phyloP scores from a whole-genome alignment of 768 basidiomycete genomes.

The Suillus luteus region DNA sequence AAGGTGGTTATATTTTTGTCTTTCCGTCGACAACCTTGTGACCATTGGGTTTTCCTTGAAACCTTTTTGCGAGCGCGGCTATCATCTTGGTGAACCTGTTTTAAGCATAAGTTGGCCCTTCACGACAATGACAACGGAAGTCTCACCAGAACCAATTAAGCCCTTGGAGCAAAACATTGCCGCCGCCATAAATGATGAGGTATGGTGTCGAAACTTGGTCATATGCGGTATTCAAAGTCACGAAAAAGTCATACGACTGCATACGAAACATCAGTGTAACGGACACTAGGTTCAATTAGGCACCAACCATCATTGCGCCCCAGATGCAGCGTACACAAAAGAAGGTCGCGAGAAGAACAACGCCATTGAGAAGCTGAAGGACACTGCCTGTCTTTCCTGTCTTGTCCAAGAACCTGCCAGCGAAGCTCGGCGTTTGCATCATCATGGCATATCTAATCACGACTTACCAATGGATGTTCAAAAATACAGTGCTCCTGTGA shows the following conservation, averaged over 20 bases:
- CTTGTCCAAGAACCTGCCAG: constrained; percentile 73
- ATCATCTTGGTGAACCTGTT: constrained; percentile 79
- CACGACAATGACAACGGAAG: not conserved
- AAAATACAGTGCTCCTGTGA: constrained; percentile 75
- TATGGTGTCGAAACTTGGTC: constrained; percentile 54
- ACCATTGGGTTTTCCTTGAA: constrained; percentile 35
- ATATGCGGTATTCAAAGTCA: constrained; percentile 57
- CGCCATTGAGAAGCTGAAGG: constrained; percentile 72
- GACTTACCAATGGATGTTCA: constrained; percentile 83
- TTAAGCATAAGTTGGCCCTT: constrained; percentile 4
- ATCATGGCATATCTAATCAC: not conserved
- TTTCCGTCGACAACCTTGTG: constrained; percentile 19
- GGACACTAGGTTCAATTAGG: not conserved
- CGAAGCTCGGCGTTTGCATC: constrained; percentile 4
- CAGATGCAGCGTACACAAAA: constrained; percentile 70
- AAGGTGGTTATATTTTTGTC: constrained; percentile 17
- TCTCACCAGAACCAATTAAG: constrained; percentile 83
- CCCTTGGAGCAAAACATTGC: constrained; percentile 66
- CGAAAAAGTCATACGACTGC: constrained; percentile 69
- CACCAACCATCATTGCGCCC: constrained; percentile 52
- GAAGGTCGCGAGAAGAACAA: constrained; percentile 66
- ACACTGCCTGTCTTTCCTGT: constrained; percentile 67
- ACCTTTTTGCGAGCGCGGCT: constrained; percentile 60
- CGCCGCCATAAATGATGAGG: constrained; percentile 50
- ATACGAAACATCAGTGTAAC: constrained; percentile 4